Base-by-base conservation (phyloP, 2,329 filamentous ascomycete species). In the Penicillium vulpinum region DNA sequence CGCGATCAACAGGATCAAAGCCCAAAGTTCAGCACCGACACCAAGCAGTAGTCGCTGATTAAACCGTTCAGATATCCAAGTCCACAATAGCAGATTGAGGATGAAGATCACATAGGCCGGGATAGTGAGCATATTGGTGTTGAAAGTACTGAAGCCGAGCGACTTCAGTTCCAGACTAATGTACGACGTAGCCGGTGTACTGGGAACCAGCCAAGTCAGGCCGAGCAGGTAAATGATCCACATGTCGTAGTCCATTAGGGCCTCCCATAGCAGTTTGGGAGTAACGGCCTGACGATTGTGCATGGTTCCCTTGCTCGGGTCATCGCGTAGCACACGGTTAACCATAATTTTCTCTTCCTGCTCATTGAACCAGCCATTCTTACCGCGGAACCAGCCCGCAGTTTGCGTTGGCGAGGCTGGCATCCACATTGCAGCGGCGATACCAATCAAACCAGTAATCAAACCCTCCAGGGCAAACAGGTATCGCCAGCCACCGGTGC, bases 261-360 rank as follows among this genome's bases (percentile, higher is more conserved):
- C 79, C 13, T 79, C 62, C 75, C 78, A 81, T 15, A 85, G 72
- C 70, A 83, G 78, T 28, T 62, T 68, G 0, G 74, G 69, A 0
- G 75, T 78, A 6, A 86, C 69, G 0, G 79, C 80, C 66, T 86
- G 81, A 3, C 83, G 76, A 60, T 86, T 86, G 69, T 85, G 82
- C 83, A 86, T 85, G 58, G 79, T 79, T n/a, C 82, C 82, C 61
- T 85, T 85, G 45, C 77, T 79, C 0, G 81, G 81, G 45, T 84
- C 81, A 51, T 84, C 81, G 9, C 81, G 76, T 11, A 84, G 71
- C 24, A 87, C 77, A 24, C 82, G 81, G 66, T 89, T 90, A 18
- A 88, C 81, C 81, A 90, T 85, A 65, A 90, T 89, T 55, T 84
- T 82, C 65, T 90, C 87, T 67, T 90, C 85, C 2, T 78, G 78